Evolutionary conservation across 805 yeast species (phyloP), one percentile per base, ranked within the genome.

Genomic region (Debaryomyces maramus): DNA sequence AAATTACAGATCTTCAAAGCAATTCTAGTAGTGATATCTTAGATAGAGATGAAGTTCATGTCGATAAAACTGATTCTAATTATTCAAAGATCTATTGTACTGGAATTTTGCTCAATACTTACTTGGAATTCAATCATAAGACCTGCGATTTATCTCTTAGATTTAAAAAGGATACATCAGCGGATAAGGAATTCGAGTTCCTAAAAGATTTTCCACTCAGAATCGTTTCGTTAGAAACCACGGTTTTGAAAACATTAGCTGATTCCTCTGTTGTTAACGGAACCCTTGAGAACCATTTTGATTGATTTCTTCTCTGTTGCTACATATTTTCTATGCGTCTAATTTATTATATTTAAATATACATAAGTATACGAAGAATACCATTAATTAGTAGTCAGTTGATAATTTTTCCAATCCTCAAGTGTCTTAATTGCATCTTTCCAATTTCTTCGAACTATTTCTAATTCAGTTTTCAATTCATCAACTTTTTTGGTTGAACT

Each of bases 331-430:
- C n/a, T n/a, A n/a, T 24, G 3, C 7, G 28, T 8, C 13, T 24
- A 10, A 10, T n/a, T 24, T 24, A 24, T 7, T 10, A 24, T 10
- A 13, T n/a, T 24, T 15, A 24, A n/a, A n/a, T 24, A 24, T 24
- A n/a, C 28, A 13, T 24, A 24, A 24, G 11, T 24, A 7, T 24
- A 24, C 28, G 13, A 24, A 24, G 11, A 24, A 24, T 24, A 24
- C 28, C 20, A 32, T 33, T 23, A 21, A n/a, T 33, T 14, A 14
- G 23, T 14, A 5, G 10, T 8, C 13, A 23, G 34, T 27, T 47
- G 40, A 29, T 48, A 52, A 11, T 45, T 52, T 40, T 63, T 64
- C 74, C 72, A 70, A 36, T 63, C 58, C 19, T 70, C 75, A 4
- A 64, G 47, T 2, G 70, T 62, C 33, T 54, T 56, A 40, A 65